phyloP scores from a whole-genome alignment of 148 eudicot species.

The Vaccinium macrocarpon region DNA sequence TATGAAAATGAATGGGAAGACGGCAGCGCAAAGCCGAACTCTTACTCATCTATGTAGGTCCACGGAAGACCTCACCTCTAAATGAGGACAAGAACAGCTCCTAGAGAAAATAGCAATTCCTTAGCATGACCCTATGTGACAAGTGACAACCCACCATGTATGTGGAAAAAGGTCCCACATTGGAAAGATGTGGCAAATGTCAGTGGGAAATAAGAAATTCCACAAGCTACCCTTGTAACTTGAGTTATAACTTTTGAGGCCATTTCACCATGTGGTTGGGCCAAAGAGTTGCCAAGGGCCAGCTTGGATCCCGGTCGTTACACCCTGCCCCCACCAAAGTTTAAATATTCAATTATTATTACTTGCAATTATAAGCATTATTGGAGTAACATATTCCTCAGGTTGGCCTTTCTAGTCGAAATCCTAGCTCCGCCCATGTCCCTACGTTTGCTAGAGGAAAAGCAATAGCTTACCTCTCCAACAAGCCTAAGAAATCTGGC shows the following conservation, averaged over 20 bases:
- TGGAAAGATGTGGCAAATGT: no score
- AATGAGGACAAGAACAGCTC: neutral
- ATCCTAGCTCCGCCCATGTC: neutral
- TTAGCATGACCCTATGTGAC: neutral
- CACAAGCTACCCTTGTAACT: no score
- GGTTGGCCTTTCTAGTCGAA: neutral
- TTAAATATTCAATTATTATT: neutral
- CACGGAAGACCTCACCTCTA: neutral
- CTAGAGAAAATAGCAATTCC: neutral
- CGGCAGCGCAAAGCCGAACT: neutral
- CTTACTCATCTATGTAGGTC: neutral
- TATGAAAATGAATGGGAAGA: neutral
- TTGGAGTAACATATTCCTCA: neutral
- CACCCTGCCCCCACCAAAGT: neutral
- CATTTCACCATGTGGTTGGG: no score
- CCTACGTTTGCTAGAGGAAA: neutral
- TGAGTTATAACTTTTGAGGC: no score
- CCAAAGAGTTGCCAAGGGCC: no score
- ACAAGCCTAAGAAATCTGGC: neutral
- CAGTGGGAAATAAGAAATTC: no score
- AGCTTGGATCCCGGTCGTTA: no score
- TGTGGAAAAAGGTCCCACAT: no score
- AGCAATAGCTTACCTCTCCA: neutral
- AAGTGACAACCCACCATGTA: no score
- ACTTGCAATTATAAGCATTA: neutral